These are phyloP conservation scores for Citrus hindsii DNA, from an alignment of 345 rosid species.

Conservation along the genomic window DNA sequence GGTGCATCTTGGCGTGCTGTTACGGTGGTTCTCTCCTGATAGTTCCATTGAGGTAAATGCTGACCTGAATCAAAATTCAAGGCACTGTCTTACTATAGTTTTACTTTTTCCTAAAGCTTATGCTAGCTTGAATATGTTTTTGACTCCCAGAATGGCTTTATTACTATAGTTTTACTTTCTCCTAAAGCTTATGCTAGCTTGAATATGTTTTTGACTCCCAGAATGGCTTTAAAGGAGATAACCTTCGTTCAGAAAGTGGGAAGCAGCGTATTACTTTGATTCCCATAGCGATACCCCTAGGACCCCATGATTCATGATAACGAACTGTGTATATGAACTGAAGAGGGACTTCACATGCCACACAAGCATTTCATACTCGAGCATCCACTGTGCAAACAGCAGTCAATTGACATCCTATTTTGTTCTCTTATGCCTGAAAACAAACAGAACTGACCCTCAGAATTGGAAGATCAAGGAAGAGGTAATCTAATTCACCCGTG, in stretches of 20 bases:
- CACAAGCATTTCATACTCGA: not conserved
- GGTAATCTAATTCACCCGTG: not conserved
- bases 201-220: slow-evolving; percentile 28
- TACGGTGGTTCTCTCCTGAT: slow-evolving; percentile 85
- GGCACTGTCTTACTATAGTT: not conserved
- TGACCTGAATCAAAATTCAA: not conserved
- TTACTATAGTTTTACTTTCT: too few relatives aligned
- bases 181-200: not conserved
- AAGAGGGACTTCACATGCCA: not conserved
- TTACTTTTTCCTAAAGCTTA: not conserved
- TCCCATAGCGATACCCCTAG: slow-evolving; percentile 35
- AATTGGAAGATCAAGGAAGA: slow-evolving; percentile 1
- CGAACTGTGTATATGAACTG: not conserved
- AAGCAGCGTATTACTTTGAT: slow-evolving; percentile 30
- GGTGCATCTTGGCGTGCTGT: slow-evolving; percentile 79
- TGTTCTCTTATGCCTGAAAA: not conserved
- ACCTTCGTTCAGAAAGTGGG: slow-evolving; percentile 45
- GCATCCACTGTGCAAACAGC: not conserved
- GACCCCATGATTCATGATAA: slow-evolving; percentile 46
- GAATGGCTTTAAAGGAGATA: slow-evolving; percentile 50
- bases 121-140: not conserved
- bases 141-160: slow-evolving; percentile 38
- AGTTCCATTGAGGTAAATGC: slow-evolving; percentile 61
- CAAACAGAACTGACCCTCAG: not conserved
- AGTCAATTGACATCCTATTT: not conserved